Evolutionary conservation across 371 early-diverging fungal species (phyloP), one percentile per base, ranked within the genome.

Genomic region (Dichotomocladium elegans): DNA sequence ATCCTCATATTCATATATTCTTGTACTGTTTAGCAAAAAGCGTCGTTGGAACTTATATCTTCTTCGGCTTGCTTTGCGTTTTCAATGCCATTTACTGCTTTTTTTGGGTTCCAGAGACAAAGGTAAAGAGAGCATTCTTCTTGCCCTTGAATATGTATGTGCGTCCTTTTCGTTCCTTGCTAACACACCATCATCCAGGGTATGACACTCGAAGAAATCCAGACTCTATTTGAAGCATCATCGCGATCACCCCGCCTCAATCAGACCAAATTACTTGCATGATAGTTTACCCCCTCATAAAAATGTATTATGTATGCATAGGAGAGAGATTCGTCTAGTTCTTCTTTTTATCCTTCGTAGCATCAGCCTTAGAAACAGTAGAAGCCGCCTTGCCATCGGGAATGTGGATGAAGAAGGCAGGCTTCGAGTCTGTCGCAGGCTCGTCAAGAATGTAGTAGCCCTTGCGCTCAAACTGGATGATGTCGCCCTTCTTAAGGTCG

Each of bases 381-480:
- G 80, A 86, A 1, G 85, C 82, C 15, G 83, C 90, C 71, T 90
- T 92, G 46, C 98, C 98, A 68, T 98, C 99, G 21, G 99, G 99
- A 55, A 98, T 93, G 55, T 64, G 63, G 58, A 95, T 93, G 50
- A 98, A 79, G 31, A 81, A 65, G 47, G 93, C 81, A 19, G 86
- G 79, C 14, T 67, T 47, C 19, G 76, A 64, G 37, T 73, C 80
- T 19, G 77, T 71, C 37, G 74, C 80, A 24, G 75, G 65, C 48
- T 79, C 66, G 70, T 99, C 98, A 41, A 90, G 76, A 61, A 97
- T 95, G 60, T 83, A 99, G 81, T 92, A 99, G 4, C 99, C 99
- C 66, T 88, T 87, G 59, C 99, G 89, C 83, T 99, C 99, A 41
- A 99, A 86, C 81, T 99, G 99, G 49, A 99, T 87, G 58, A 94